Evolutionary conservation across 371 early-diverging fungal species (phyloP), one percentile per base, ranked within the genome.

Genomic region (Circinella minor): DNA sequence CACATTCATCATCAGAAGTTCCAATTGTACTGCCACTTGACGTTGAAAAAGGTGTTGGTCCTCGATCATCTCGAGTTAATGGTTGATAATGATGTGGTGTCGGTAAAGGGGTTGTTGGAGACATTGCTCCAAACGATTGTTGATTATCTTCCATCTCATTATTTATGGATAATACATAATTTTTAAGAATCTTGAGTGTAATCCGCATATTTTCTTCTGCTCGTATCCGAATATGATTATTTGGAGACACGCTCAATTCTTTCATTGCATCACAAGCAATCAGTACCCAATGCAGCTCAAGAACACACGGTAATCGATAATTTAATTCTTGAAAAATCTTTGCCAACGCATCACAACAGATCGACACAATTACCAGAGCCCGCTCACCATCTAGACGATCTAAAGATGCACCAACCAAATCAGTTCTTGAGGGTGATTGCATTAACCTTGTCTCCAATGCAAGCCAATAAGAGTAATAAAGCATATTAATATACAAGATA

Each of bases 231-330:
- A 82, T 78, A 38, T 60, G 60, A 7, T 71, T 63, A 54, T 82
- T 75, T 3, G 69, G 63, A 0, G 79, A 73, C 9, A 70, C 66
- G 9, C 69, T 70, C 17, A 82, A 39, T 69, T 77, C 62, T 1
- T 61, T 55, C 71, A 77, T 70, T 15, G 77, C 77, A 65, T 81
- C 80, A 43, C 73, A 66, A 11, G 77, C 77, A 17, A 83, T 69
- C 18, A 77, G 11, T 7, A 83, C 36, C 80, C 80, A 81, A 55
- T 83, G 81, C 37, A 77, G 27, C 36, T 83, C 84, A 1, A 83
- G 51, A 3, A 68, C 61, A 47, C 84, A 83, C 1, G 84, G 80
- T 3, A 73, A 36, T 4, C 74, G 72, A 39, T 63, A 63, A 37
- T 67, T 71, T 3, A 83, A 57, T 0, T 71, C 74, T 46, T 77